Evolutionary conservation across 2,329 filamentous ascomycete species (phyloP).

Genomic region (Diaporthe humulicola): DNA sequence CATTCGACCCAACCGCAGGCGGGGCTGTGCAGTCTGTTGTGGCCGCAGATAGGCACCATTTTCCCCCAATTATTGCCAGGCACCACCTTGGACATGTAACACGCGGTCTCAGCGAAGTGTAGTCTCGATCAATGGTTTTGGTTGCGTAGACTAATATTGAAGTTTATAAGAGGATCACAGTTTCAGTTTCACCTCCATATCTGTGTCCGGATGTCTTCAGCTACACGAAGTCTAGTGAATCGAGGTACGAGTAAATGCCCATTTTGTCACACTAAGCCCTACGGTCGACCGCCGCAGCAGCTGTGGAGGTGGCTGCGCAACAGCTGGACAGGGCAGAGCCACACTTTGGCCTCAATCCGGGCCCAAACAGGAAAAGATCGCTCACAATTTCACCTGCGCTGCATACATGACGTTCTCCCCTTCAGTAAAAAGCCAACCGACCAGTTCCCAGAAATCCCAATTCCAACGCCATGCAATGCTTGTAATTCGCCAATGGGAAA

Average conservation of each 20-base stretch:
- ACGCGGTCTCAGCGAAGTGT: too few relatives aligned
- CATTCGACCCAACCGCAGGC: background rate
- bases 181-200: background rate
- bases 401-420: slow-evolving; percentile 6
- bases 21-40: slow-evolving; percentile 18
- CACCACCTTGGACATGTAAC: too few relatives aligned
- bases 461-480: slow-evolving; percentile 11
- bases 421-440: background rate
- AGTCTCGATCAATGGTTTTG: background rate
- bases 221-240: background rate
- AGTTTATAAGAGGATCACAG: too few relatives aligned
- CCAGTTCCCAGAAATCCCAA: background rate
- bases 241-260: background rate
- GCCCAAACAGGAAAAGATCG: slow-evolving; percentile 1
- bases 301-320: slow-evolving; percentile 28
- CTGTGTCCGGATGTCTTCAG: background rate
- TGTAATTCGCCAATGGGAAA: background rate
- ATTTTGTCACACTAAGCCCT: slow-evolving; percentile 4
- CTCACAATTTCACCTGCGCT: background rate
- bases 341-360: slow-evolving; percentile 30
- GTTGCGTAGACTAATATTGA: too few relatives aligned
- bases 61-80: too few relatives aligned
- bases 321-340: background rate
- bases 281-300: background rate
- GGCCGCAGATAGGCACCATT: background rate